Conservation (phyloP, 2,329 filamentous ascomycete species). For the Beauveria varroae region DNA sequence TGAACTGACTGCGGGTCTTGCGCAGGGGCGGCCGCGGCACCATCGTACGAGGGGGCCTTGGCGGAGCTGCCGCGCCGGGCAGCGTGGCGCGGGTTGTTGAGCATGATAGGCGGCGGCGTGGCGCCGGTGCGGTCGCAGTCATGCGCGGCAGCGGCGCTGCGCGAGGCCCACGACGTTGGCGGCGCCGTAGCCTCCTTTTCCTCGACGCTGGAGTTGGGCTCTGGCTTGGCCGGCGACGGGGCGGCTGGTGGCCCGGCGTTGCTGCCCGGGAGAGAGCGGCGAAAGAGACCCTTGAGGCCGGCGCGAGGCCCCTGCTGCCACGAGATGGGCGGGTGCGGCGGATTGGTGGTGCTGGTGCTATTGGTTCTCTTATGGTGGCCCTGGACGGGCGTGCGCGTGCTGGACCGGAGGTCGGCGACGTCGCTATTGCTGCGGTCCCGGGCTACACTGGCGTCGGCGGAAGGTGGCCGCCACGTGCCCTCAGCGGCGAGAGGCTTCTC, state of each 20-base stretch:
- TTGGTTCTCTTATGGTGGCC: constrained; percentile 29
- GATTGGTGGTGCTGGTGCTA: background rate
- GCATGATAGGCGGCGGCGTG: constrained; percentile 50
- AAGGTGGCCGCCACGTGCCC: constrained; percentile 14
- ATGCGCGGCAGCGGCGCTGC: constrained; percentile 19
- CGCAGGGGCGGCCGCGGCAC: background rate
- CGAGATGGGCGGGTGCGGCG: constrained; percentile 40
- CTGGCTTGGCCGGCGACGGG: background rate
- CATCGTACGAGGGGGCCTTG: background rate
- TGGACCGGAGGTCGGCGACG: background rate
- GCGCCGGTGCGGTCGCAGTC: constrained; percentile 41
- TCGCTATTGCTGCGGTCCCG: constrained; percentile 14
- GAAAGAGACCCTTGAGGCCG: constrained; percentile 43
- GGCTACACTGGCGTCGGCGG: constrained; percentile 12
- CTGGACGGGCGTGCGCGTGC: constrained; percentile 9
- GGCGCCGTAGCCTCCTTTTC: background rate
- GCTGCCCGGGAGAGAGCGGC: constrained; percentile 37
- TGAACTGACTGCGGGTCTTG: background rate
- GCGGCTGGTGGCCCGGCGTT: constrained; percentile 17
- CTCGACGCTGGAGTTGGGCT: background rate
- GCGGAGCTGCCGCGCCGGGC: constrained; percentile 20
- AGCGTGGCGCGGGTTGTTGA: constrained; percentile 29
- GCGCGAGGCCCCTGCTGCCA: constrained; percentile 36
- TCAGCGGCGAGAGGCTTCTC: constrained; percentile 8
- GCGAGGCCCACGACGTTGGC: constrained; percentile 24